Evolutionary conservation across 2,329 filamentous ascomycete species (phyloP).

Genomic region (Juglanconis sp.): DNA sequence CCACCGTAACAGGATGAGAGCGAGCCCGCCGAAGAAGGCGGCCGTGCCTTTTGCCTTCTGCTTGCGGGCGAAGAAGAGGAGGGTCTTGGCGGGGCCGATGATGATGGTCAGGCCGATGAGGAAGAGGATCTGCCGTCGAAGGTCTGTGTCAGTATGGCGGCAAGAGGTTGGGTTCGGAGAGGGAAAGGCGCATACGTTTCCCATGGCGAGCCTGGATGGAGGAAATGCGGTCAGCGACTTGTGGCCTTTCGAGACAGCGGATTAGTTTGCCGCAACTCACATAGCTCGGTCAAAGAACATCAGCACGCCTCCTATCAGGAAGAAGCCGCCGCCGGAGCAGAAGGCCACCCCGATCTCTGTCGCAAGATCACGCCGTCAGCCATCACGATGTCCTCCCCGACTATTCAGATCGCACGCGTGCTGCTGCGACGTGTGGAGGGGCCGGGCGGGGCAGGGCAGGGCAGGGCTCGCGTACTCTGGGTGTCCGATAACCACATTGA

Average conservation of each 20-base stretch:
- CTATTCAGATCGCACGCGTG: conserved; percentile 14
- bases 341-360: conserved; percentile 95
- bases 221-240: not conserved
- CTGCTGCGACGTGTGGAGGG: not conserved
- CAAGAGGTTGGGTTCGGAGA: conserved; percentile 1
- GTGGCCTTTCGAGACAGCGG: not conserved
- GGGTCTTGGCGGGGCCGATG: conserved; percentile 86
- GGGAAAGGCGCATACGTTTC: conserved; percentile 63
- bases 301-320: conserved; percentile 89
- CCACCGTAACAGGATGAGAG: conserved; percentile 86
- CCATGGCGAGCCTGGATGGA: conserved; percentile 79
- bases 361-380: conserved; percentile 29
- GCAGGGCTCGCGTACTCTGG: conserved; percentile 66
- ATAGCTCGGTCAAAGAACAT: conserved; percentile 98
- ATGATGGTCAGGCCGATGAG: conserved; percentile 94
- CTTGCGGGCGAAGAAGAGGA: conserved; percentile 88
- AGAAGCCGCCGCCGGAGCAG: conserved; percentile 93
- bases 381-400: not conserved
- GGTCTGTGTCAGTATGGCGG: conserved; percentile 14
- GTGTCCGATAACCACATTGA: conserved; percentile 95
- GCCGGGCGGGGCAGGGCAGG: not conserved
- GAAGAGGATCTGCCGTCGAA: conserved; percentile 76
- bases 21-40: conserved; percentile 79
- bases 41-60: conserved; percentile 91
- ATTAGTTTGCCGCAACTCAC: conserved; percentile 46